Evolutionary conservation across 257 asterid genomes (phyloP).

Genomic region (Linderniella brevidens): DNA sequence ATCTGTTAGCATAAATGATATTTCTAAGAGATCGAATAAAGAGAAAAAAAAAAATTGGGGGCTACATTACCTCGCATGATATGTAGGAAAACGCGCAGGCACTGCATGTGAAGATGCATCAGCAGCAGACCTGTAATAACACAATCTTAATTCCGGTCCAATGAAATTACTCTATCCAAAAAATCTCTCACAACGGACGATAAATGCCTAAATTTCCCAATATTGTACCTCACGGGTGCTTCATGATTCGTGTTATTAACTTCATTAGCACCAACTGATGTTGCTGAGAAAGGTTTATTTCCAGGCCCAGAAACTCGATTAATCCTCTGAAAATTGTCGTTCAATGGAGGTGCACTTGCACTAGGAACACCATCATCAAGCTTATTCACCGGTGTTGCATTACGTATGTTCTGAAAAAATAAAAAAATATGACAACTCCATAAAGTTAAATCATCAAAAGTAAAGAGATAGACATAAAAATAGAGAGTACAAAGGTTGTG

Average conservation of each 20-base stretch:
- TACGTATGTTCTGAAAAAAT: too few species aligned
- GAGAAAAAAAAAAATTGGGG: conserved; percentile 1
- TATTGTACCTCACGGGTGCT: conserved; percentile 32
- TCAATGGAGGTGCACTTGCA: conserved; percentile 73
- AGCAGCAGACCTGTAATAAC: conserved; percentile 42
- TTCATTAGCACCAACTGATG: conserved; percentile 14
- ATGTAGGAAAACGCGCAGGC: conserved; percentile 61
- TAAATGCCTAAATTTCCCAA: too few species aligned
- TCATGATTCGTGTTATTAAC: conserved; percentile 14
- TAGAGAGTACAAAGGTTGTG: not conserved
- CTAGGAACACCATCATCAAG: too few species aligned
- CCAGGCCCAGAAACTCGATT: conserved; percentile 30
- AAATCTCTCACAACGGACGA: too few species aligned
- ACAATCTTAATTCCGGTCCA: conserved; percentile 8
- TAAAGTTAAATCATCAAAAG: too few species aligned
- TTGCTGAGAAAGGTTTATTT: conserved; percentile 13
- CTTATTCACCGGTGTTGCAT: too few species aligned
- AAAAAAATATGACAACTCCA: too few species aligned
- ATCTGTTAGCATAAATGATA: conserved; percentile 9
- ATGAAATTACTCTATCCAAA: not conserved
- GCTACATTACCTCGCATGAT: conserved; percentile 59
- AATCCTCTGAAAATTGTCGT: conserved; percentile 13
- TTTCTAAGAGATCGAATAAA: not conserved
- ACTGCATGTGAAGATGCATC: conserved; percentile 30
- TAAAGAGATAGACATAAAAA: not conserved